Evolutionary conservation across 164 flowering plant genomes (phyloP).

Genomic region (Macadamia integrifolia): DNA sequence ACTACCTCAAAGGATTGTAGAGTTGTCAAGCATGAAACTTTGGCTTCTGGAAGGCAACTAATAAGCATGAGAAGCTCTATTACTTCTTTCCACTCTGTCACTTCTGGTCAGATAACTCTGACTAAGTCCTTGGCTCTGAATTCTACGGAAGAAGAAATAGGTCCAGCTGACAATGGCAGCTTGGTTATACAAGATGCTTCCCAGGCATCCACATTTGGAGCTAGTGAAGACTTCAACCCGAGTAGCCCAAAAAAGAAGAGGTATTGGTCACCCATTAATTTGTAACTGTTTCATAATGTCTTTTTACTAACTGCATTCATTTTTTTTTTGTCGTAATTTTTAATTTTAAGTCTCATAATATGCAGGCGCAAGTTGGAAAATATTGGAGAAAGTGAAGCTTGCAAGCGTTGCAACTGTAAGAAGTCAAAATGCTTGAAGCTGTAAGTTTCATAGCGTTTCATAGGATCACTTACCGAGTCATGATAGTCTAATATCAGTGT

Average conservation of each 20-base stretch:
- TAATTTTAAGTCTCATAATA: slow-evolving; percentile 8
- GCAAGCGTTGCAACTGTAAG: slow-evolving; percentile 94
- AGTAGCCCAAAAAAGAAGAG: slow-evolving; percentile 84
- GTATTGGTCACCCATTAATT: slow-evolving; percentile 22
- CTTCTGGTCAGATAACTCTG: slow-evolving; percentile 29
- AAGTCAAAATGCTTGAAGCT: slow-evolving; percentile 95
- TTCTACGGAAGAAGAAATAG: slow-evolving; percentile 32
- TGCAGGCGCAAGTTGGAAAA: slow-evolving; percentile 61
- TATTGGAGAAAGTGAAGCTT: slow-evolving; percentile 53
- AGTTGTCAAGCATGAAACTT: slow-evolving; percentile 37
- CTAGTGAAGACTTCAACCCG: slow-evolving; percentile 50
- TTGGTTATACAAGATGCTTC: slow-evolving; percentile 39
- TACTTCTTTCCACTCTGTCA: slow-evolving; percentile 29
- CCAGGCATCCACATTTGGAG: slow-evolving; percentile 29
- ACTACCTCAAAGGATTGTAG: slow-evolving; percentile 39
- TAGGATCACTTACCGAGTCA: no score
- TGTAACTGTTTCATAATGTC: no score
- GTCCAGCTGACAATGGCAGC: slow-evolving; percentile 28
- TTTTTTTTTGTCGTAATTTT: no score
- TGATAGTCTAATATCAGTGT: no score
- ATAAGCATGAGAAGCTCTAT: slow-evolving; percentile 34
- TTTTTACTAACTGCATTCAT: no score
- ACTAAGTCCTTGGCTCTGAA: slow-evolving; percentile 23
- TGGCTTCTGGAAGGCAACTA: slow-evolving; percentile 32
- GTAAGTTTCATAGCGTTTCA: slow-evolving; percentile 61